Conservation (phyloP, 2,329 filamentous ascomycete species). For the Graphilbum ipis-grandicollis region DNA sequence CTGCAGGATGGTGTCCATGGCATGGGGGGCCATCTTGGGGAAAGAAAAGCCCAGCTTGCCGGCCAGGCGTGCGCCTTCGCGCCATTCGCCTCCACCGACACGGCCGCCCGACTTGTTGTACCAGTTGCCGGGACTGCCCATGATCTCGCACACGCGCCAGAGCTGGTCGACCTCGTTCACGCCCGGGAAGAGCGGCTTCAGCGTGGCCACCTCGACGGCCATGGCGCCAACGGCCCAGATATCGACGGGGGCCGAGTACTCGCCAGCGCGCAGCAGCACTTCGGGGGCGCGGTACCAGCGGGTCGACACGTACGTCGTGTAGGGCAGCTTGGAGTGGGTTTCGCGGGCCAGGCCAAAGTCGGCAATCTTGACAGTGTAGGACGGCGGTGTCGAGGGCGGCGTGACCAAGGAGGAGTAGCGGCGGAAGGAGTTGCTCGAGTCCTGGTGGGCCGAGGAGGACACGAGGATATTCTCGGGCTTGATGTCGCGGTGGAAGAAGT, state of each 20-base stretch:
- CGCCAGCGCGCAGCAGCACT: slow-evolving; percentile 79
- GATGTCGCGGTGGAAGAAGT: slow-evolving; percentile 98
- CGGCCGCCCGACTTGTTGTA: slow-evolving; percentile 77
- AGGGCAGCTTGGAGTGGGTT: slow-evolving; percentile 88
- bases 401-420: slow-evolving; percentile 88
- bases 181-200: slow-evolving; percentile 93
- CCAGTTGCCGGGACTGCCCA: slow-evolving; percentile 98
- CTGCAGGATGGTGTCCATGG: slow-evolving; percentile 86
- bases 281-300: slow-evolving; percentile 96
- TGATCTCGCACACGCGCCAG: slow-evolving; percentile 97
- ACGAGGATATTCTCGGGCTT: slow-evolving; percentile 98
- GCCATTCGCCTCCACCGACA: slow-evolving; percentile 94
- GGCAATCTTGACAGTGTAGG: slow-evolving; percentile 94
- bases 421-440: slow-evolving; percentile 70
- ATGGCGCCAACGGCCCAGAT: slow-evolving; percentile 98
- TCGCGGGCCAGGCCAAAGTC: slow-evolving; percentile 96
- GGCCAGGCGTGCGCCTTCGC: slow-evolving; percentile 78
- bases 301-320: slow-evolving; percentile 96
- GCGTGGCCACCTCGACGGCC: slow-evolving; percentile 91
- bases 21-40: slow-evolving; percentile 96
- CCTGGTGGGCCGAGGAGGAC: slow-evolving; percentile 71
- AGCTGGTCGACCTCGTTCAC: slow-evolving; percentile 98
- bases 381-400: slow-evolving; percentile 81
- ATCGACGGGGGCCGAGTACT: slow-evolving; percentile 94
- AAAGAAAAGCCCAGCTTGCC: slow-evolving; percentile 97